Percentiles rank a stretch among this genome's conserved stretches.
Evolutionary conservation across 2,329 filamentous ascomycete genomes (phyloP).

Genomic region (Albophoma yamanashiensis): DNA sequence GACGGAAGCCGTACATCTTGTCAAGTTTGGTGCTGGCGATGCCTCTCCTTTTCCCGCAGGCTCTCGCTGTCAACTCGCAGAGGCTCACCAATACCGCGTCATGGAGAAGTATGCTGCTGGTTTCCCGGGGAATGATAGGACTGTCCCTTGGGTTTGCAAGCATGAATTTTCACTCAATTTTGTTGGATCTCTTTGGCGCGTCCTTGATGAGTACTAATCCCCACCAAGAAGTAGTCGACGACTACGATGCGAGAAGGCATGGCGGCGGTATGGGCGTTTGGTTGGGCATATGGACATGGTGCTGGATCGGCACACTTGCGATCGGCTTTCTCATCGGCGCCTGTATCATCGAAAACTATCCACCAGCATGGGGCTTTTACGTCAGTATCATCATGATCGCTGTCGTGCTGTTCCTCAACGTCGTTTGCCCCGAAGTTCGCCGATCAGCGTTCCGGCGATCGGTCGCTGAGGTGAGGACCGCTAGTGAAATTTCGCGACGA

Average conservation of each 20-base stretch:
- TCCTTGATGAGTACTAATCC: slow-evolving; percentile 63
- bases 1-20: slow-evolving; percentile 67
- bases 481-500: slow-evolving; percentile 40
- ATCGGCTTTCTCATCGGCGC: slow-evolving; percentile 65
- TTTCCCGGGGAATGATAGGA: slow-evolving; percentile 56
- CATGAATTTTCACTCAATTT: slow-evolving; percentile 63
- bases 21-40: slow-evolving; percentile 57
- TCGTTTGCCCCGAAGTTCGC: slow-evolving; percentile 61
- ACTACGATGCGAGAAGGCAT: slow-evolving; percentile 59
- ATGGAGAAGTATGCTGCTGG: slow-evolving; percentile 51
- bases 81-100: slow-evolving; percentile 43
- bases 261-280: slow-evolving; percentile 73
- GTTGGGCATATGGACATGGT: slow-evolving; percentile 71
- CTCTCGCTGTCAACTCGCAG: slow-evolving; percentile 48
- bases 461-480: slow-evolving; percentile 50
- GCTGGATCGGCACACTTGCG: slow-evolving; percentile 60
- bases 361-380: slow-evolving; percentile 68
- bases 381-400: slow-evolving; percentile 58
- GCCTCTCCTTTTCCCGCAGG: slow-evolving; percentile 67
- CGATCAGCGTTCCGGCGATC: slow-evolving; percentile 59
- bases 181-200: slow-evolving; percentile 67
- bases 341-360: slow-evolving; percentile 51
- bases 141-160: slow-evolving; percentile 62
- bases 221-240: slow-evolving; percentile 59
- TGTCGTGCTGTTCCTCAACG: slow-evolving; percentile 55